A percentile compares a stretch with the other conserved stretches of the same genome.
phyloP scores from a whole-genome alignment of 2,329 filamentous ascomycete species.

The Tolypocladium amazonense region DNA sequence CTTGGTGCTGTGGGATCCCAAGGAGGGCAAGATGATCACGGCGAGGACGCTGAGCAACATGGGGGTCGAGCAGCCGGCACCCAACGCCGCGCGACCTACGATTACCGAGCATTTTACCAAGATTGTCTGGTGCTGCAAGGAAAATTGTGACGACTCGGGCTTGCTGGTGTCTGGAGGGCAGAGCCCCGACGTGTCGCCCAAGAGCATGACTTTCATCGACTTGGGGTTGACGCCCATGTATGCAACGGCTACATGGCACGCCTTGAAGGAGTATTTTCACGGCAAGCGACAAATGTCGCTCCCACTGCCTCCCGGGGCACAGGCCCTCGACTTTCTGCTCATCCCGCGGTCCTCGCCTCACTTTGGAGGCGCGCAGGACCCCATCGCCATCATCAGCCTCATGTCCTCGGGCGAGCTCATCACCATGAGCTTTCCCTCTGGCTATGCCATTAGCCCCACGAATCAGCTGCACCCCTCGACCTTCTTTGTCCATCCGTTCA shows the following conservation, averaged over 20 bases:
- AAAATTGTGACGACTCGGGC: slow-evolving; percentile 86
- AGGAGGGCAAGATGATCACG: slow-evolving; percentile 74
- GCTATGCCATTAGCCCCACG: slow-evolving; percentile 81
- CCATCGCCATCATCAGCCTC: slow-evolving; percentile 70
- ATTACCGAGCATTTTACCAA: slow-evolving; percentile 66
- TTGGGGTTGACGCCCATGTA: slow-evolving; percentile 83
- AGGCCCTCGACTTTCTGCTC: slow-evolving; percentile 70
- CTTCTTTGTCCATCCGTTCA: slow-evolving; percentile 83
- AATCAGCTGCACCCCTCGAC: slow-evolving; percentile 86
- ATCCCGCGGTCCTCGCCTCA: slow-evolving; percentile 77
- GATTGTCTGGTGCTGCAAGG: slow-evolving; percentile 88
- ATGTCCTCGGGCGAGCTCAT: slow-evolving; percentile 81
- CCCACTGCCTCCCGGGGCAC: slow-evolving; percentile 64
- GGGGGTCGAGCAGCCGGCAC: slow-evolving; percentile 58
- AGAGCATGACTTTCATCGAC: slow-evolving; percentile 81
- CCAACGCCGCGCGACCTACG: slow-evolving; percentile 38
- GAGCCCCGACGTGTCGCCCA: slow-evolving; percentile 52
- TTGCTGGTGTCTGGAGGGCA: slow-evolving; percentile 78
- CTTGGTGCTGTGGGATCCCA: slow-evolving; percentile 88
- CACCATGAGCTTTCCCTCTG: slow-evolving; percentile 85
- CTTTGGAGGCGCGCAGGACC: slow-evolving; percentile 81
- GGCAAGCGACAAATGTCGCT: slow-evolving; percentile 64
- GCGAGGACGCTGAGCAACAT: slow-evolving; percentile 70
- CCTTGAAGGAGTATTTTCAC: slow-evolving; percentile 67
- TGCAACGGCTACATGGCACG: slow-evolving; percentile 82